Evolutionary conservation across 495 filamentous ascomycete species (phyloP).

Genomic region (Penicillium mononematosum): DNA sequence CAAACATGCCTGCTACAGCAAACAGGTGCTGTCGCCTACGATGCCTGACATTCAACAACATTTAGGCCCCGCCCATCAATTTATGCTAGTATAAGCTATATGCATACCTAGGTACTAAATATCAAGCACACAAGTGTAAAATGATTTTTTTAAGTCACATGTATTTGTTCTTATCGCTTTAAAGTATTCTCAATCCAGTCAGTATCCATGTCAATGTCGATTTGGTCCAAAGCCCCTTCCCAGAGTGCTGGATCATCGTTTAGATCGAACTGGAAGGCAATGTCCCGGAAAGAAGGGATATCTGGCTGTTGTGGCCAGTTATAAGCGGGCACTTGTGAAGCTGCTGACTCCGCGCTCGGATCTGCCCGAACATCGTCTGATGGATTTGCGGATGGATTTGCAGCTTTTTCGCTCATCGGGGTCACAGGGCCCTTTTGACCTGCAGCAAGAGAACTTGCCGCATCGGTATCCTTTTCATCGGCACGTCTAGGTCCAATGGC

Average conservation of each 20-base stretch:
- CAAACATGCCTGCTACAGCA: too few relatives aligned
- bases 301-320: constrained; percentile 26
- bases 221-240: constrained; percentile 39
- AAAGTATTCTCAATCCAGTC: constrained; percentile 43
- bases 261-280: constrained; percentile 38
- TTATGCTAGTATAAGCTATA: background rate
- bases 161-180: constrained; percentile 17
- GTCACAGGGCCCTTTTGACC: constrained; percentile 12
- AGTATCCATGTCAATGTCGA: constrained; percentile 44
- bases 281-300: constrained; percentile 32
- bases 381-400: constrained; percentile 9
- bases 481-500: constrained; percentile 26
- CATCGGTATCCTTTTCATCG: background rate
- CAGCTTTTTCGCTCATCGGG: constrained; percentile 21
- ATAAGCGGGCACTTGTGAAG: constrained; percentile 4
- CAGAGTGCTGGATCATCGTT: constrained; percentile 40
- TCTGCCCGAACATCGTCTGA: background rate
- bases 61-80: background rate
- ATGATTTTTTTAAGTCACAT: background rate
- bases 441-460: background rate
- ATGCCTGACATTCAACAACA: too few relatives aligned
- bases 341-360: background rate
- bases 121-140: background rate
- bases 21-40: too few relatives aligned
- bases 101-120: background rate